These are phyloP conservation scores for Teratosphaeriaceae sp. DNA, from an alignment of 2,329 filamentous ascomycete genomes.

Conservation along the genomic window DNA sequence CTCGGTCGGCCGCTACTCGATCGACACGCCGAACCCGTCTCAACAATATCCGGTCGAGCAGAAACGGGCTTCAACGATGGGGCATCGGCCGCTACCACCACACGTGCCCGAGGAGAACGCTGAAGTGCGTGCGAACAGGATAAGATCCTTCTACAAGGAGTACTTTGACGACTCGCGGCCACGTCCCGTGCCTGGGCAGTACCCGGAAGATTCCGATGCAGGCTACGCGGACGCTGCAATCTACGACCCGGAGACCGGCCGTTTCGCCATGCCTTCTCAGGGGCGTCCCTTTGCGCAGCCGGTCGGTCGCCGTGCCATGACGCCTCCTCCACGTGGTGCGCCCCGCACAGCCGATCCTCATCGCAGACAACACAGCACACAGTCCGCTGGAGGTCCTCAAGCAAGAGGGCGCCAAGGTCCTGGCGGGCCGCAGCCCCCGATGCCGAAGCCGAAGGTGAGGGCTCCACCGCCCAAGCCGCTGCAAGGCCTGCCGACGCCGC, in stretches of 20 bases:
- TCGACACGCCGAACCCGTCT: constrained; percentile 14
- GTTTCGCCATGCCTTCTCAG: constrained; percentile 51
- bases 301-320: constrained; percentile 87
- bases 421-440: neutral
- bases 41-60: constrained; percentile 12
- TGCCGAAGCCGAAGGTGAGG: neutral
- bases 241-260: constrained; percentile 52
- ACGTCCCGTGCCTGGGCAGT: constrained; percentile 27
- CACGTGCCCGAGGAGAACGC: constrained; percentile 84
- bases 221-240: constrained; percentile 58
- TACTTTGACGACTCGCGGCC: constrained; percentile 85
- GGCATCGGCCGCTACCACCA: constrained; percentile 77
- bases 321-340: constrained; percentile 70
- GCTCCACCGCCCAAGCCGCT: constrained; percentile 45
- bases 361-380: constrained; percentile 40
- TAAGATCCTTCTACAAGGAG: constrained; percentile 98
- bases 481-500: constrained; percentile 73
- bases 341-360: constrained; percentile 39
- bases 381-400: constrained; percentile 19
- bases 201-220: constrained; percentile 70
- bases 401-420: constrained; percentile 17
- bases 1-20: constrained; percentile 17
- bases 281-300: constrained; percentile 69
- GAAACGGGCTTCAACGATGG: constrained; percentile 34
- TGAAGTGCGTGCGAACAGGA: constrained; percentile 89